Evolutionary conservation across 192 early-diverging fungal genomes (phyloP), one percentile per base, ranked within the genome.

Genomic region (Coemansia sp.): DNA sequence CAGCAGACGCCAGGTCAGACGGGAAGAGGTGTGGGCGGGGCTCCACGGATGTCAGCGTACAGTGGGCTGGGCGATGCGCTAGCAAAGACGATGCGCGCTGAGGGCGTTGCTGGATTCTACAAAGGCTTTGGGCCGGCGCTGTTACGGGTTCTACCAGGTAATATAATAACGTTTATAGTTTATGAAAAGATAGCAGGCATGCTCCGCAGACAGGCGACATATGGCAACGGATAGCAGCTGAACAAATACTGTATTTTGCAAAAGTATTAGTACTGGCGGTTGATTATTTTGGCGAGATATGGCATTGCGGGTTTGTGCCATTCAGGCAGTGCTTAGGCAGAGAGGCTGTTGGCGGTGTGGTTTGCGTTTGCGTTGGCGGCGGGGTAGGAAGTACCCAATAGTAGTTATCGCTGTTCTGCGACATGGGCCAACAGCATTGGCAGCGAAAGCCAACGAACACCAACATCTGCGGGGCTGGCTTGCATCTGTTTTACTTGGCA

Each of bases 111-210:
- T 21, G 94, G 92, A 5, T 96, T 96, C 64, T 96, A 96, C 84
- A 96, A 96, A 71, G 95, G 95, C 0, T 80, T 95, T 50, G 93
- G 91, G 1, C 88, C 93, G 4, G 93, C 91, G 48, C 72, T 97
- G 12, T 69, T 96, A 9, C 86, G 95, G 10, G 94, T 98, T 0
- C 74, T 97, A 27, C 97, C 97, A 2, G 93, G 96, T 6, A 96
- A 95, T 7, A 88, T 90, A 54, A 87, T 97, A 22, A 98, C 97
- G 2, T 98, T 98, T 86, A 84, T 92, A n/a, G 93, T 95, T 0
- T 98, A 98, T 68, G 96, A 97, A 62, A 89, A 84, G 32, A 74
- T 90, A 50, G 79, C 82, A 10, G 79, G 76, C 4, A 86, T 79
- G 53, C 81, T 88, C 58, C 87, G 84, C n/a, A 68, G 83, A 3